Evolutionary conservation across 1,284 basidiomycete species (phyloP), one percentile per base, ranked within the genome.

Genomic region (Cryptococcus sp.): DNA sequence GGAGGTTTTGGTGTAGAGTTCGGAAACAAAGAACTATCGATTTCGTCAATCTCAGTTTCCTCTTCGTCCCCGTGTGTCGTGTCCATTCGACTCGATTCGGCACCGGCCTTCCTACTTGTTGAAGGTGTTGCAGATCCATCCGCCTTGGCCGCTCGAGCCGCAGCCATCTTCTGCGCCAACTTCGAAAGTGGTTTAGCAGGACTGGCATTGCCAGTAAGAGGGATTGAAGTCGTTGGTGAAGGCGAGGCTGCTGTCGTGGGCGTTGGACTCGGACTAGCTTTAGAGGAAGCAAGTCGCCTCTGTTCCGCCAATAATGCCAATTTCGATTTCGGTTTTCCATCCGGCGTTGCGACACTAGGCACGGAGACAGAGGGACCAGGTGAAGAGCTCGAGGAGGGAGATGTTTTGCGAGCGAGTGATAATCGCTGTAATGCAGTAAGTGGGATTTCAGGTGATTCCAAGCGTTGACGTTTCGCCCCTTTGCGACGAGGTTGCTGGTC

Each of bases 341-440:
- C 45, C 1, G 56, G 14, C 34, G 52, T 37, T 24, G 32, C 2
- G n/a, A 47, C 21, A 16, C 55, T 32, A 19, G 50, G 18, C 7
- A 41, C 22, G 0, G 52, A 48, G n/a, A 53, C 23, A 7, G 55
- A 36, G n/a, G 52, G 49, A 10, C 62, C 45, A 11, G 60, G 46
- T 7, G 69, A 46, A n/a, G 56, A 43, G 16, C 57, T 49, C 23
- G 57, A 48, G 28, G 60, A 31, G 36, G 42, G 50, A 50, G 22
- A 59, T 46, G 43, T 66, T 55, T 59, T 73, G 14, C 77, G 65
- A 2, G 74, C 64, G 13, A 77, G 77, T 1, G 86, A 85, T 22
- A 91, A 77, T 19, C 82, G 78, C 47, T 85, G 82, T 18, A 90
- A 74, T 1, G 90, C 89, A 31, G 73, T 63, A 82, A 90, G n/a